phyloP scores from a whole-genome alignment of 2,329 filamentous ascomycete genomes.

The Paraphaeosphaeria minitans region DNA sequence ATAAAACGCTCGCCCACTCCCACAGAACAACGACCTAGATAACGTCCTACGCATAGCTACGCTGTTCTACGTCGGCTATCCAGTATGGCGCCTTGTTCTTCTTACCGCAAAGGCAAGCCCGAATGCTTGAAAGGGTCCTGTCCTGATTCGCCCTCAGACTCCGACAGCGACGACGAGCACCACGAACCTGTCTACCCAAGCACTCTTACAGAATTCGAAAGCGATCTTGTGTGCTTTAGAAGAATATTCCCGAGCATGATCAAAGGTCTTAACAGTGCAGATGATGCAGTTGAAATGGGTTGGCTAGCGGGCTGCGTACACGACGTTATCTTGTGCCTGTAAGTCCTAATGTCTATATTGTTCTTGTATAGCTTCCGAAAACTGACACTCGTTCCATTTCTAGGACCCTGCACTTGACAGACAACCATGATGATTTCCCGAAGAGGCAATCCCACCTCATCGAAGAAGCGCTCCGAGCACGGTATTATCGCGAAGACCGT shows the following conservation, averaged over 20 bases:
- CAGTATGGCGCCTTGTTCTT: neutral
- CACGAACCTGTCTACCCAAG: neutral
- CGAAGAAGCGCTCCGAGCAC: neutral
- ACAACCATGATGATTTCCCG: neutral
- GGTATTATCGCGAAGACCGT: neutral
- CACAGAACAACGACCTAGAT: neutral
- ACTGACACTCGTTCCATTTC: neutral
- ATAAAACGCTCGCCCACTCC: neutral
- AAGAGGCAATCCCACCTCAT: neutral
- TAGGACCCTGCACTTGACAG: neutral
- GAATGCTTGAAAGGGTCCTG: neutral
- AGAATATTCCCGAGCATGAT: conserved; percentile 11
- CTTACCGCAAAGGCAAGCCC: neutral
- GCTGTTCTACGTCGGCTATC: neutral
- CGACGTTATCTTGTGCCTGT: conserved; percentile 7
- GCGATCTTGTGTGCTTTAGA: neutral
- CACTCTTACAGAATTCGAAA: neutral
- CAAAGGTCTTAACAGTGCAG: neutral
- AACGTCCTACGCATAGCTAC: neutral
- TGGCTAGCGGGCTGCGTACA: conserved; percentile 13
- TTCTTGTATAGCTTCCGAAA: neutral
- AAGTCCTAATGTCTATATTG: neutral
- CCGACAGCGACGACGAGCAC: neutral
- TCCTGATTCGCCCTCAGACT: neutral
- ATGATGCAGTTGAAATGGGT: conserved; percentile 5